These are phyloP conservation scores for Exophiala sp. DNA, from an alignment of 2,329 filamentous ascomycete genomes.

Conservation along the genomic window DNA sequence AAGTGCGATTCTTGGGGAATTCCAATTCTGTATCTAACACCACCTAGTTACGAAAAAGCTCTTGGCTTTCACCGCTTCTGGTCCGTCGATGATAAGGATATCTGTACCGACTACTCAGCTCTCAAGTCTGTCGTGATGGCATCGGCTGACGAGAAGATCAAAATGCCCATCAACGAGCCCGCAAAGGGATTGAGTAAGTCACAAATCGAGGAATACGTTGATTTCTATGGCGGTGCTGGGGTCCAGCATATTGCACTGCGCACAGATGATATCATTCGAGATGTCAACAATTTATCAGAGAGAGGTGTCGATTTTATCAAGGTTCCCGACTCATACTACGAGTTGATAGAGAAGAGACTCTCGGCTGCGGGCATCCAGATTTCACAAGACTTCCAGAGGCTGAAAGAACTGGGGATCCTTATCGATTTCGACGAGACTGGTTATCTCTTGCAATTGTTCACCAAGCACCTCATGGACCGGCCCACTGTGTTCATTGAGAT, in stretches of 20 bases:
- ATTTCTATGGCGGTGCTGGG: slow-evolving; percentile 84
- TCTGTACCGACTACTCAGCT: slow-evolving; percentile 88
- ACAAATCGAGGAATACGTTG: slow-evolving; percentile 90
- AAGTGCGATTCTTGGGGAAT: too few relatives aligned
- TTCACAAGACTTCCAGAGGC: slow-evolving; percentile 72
- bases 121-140: slow-evolving; percentile 89
- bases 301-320: slow-evolving; percentile 89
- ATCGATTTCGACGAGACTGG: slow-evolving; percentile 94
- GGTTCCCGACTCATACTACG: slow-evolving; percentile 82
- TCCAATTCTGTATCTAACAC: too few relatives aligned
- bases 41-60: slow-evolving; percentile 83
- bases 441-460: slow-evolving; percentile 74
- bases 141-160: slow-evolving; percentile 77
- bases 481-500: slow-evolving; percentile 96
- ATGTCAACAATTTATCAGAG: slow-evolving; percentile 75
- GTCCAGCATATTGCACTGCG: slow-evolving; percentile 91
- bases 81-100: slow-evolving; percentile 90
- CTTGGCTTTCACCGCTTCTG: slow-evolving; percentile 96
- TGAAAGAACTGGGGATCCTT: slow-evolving; percentile 77
- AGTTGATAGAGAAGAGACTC: slow-evolving; percentile 68
- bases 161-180: slow-evolving; percentile 98
- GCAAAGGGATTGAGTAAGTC: slow-evolving; percentile 84
- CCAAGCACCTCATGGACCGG: slow-evolving; percentile 86
- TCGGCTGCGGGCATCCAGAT: slow-evolving; percentile 60
- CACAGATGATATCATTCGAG: slow-evolving; percentile 74